Percentiles rank a stretch among this genome's conserved stretches.
Conservation (phyloP, 1,139 yeast species). For the Yamadazyma epiphylla region DNA sequence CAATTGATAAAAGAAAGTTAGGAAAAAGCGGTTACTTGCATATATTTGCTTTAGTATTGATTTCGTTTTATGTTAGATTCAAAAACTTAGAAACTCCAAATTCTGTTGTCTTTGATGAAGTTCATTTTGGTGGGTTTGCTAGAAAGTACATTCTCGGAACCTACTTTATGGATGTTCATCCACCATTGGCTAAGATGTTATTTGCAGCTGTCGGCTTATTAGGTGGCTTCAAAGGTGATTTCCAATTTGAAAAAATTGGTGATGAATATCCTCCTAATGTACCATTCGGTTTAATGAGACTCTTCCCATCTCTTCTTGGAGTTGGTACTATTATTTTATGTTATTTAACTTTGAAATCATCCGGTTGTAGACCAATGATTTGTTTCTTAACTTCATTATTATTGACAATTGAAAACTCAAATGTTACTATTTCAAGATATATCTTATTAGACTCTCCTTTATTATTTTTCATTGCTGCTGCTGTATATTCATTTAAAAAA, state of each 20-base stretch:
- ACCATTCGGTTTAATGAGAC: constrained; percentile 83
- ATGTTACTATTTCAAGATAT: constrained; percentile 84
- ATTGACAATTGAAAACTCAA: constrained; percentile 79
- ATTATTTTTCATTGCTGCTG: constrained; percentile 83
- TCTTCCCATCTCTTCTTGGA: constrained; percentile 81
- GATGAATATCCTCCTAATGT: constrained; percentile 52
- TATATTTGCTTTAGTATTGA: constrained; percentile 47
- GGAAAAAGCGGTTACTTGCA: constrained; percentile 21
- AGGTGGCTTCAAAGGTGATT: constrained; percentile 77
- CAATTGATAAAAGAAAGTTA: constrained; percentile 6
- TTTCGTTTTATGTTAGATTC: constrained; percentile 49
- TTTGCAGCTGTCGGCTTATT: constrained; percentile 72
- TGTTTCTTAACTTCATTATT: constrained; percentile 65
- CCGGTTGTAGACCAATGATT: constrained; percentile 81
- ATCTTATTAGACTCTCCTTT: constrained; percentile 90
- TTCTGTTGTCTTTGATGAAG: constrained; percentile 37
- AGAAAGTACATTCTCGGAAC: constrained; percentile 66
- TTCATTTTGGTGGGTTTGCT: constrained; percentile 71
- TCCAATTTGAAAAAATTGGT: constrained; percentile 71
- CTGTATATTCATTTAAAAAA: constrained; percentile 76
- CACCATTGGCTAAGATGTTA: constrained; percentile 87
- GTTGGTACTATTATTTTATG: constrained; percentile 71
- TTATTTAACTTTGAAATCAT: constrained; percentile 77
- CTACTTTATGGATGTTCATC: constrained; percentile 91
- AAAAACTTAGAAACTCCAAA: constrained; percentile 24